Conservation (phyloP, 768 basidiomycete species). For the Lactarius vividus region DNA sequence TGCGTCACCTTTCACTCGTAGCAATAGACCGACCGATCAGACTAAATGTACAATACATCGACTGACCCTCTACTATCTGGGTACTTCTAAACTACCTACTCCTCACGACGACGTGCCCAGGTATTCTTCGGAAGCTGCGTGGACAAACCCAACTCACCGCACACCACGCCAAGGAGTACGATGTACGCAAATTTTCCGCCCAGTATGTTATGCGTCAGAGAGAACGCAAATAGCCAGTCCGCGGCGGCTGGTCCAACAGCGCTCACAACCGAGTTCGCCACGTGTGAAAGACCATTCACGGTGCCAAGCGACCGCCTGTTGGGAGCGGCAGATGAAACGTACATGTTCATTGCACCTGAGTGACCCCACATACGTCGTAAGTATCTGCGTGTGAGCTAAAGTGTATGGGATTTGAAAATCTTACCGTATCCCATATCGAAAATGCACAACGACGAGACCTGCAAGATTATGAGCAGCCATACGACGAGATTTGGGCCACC, state of each 20-base stretch:
- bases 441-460: background rate
- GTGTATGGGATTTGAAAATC: background rate
- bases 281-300: conserved; percentile 55
- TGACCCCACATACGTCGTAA: conserved; percentile 21
- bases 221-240: conserved; percentile 64
- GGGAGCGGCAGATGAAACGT: conserved; percentile 60
- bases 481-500: background rate
- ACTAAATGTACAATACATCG: no score
- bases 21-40: no score
- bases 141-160: background rate
- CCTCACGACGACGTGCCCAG: background rate
- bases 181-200: background rate
- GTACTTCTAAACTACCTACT: background rate
- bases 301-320: conserved; percentile 62
- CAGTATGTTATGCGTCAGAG: conserved; percentile 38
- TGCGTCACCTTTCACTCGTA: no score
- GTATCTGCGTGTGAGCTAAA: background rate
- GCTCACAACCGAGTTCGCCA: conserved; percentile 38
- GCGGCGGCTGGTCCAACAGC: conserved; percentile 52
- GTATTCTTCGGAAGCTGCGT: conserved; percentile 1
- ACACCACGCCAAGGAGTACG: background rate
- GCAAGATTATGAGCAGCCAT: background rate
- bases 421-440: conserved; percentile 1
- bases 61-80: background rate
- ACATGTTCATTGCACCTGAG: conserved; percentile 65